Evolutionary conservation across 164 flowering plant genomes (phyloP), one percentile per base, ranked within the genome.

Genomic region (Malania oleifera): DNA sequence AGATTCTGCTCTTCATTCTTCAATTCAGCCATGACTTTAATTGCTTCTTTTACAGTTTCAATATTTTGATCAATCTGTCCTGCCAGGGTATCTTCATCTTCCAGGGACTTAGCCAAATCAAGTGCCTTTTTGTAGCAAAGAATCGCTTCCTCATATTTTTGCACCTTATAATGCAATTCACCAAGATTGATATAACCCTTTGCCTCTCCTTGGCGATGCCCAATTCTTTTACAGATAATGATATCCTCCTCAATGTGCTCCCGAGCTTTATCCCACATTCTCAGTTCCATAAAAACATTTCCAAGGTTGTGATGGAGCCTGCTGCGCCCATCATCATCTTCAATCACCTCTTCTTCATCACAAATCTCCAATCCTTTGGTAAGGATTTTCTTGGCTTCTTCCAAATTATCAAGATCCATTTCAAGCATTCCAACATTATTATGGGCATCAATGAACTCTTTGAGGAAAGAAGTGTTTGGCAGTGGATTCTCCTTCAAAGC

Each of bases 251-350:
- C 79, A 52, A 91, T 84, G 61, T 95, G 92, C 27, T 82, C 68
- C 56, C 61, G 58, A 45, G 97, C 95, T 62, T 80, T 71, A 52
- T 75, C 84, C 97, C 96, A 95, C 66, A 59, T 72, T 70, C 96
- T 83, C 56, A 95, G 57, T 74, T 82, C 82, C 67, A 74, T 70
- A 62, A 82, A 91, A 66, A 95, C 80, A 74, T 47, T 62, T 63
- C 99, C 99, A 29, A 95, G 95, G 72, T 88, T 87, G 69, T 95
- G 83, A 73, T 95, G 96, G 37, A 95, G 85, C 79, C 99, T 84
- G 63, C 82, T 88, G 0, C 96, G 86, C 1, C 69, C 78, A 76
- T 77, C 96, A 70, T 91, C 88, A 70, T 82, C 54, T 47, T 79
- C 84, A 48, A 1, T 37, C 38, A 91, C 83, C 76, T 91, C 99